phyloP scores from a whole-genome alignment of 768 basidiomycete genomes.

The Sarcodon aspratus region DNA sequence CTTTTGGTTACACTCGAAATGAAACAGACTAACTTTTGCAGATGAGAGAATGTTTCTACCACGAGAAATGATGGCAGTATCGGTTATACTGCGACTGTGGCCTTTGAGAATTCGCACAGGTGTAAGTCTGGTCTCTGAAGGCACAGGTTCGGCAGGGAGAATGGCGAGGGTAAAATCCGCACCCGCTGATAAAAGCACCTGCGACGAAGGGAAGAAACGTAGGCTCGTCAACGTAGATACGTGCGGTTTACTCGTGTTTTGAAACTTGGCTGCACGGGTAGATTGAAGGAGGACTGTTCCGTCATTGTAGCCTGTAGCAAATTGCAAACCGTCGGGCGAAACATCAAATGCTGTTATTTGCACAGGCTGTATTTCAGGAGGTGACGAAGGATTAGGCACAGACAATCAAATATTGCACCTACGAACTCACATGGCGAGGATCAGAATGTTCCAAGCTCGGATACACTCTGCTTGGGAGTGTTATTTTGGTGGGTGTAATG shows the following conservation, averaged over 20 bases:
- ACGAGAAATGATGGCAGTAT: slow-evolving; percentile 47
- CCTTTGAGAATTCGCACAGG: slow-evolving; percentile 55
- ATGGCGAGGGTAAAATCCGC: slow-evolving; percentile 59
- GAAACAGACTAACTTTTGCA: slow-evolving; percentile 14
- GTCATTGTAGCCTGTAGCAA: slow-evolving; percentile 50
- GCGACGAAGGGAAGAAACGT: slow-evolving; percentile 59
- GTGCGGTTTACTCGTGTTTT: slow-evolving; percentile 28
- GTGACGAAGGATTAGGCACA: neutral
- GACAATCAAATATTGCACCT: too few relatives aligned
- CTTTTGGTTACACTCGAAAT: neutral
- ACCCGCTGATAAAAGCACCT: slow-evolving; percentile 60
- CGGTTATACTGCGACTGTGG: slow-evolving; percentile 56
- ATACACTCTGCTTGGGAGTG: slow-evolving; percentile 41
- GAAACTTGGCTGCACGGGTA: slow-evolving; percentile 10
- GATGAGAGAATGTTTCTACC: slow-evolving; percentile 60
- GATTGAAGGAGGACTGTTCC: slow-evolving; percentile 45
- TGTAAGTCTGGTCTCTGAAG: slow-evolving; percentile 17
- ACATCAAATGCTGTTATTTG: slow-evolving; percentile 56
- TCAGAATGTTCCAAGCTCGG: slow-evolving; percentile 33
- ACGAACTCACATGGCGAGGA: slow-evolving; percentile 15
- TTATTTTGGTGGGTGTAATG: slow-evolving; percentile 35
- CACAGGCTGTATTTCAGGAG: slow-evolving; percentile 24
- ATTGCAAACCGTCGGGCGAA: slow-evolving; percentile 44
- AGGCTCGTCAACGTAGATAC: slow-evolving; percentile 44
- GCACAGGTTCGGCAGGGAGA: slow-evolving; percentile 42